Percentiles rank a stretch among this genome's conserved stretches.
Conservation (phyloP, 176 grass and related monocot species). For the Hordeum marinum region DNA sequence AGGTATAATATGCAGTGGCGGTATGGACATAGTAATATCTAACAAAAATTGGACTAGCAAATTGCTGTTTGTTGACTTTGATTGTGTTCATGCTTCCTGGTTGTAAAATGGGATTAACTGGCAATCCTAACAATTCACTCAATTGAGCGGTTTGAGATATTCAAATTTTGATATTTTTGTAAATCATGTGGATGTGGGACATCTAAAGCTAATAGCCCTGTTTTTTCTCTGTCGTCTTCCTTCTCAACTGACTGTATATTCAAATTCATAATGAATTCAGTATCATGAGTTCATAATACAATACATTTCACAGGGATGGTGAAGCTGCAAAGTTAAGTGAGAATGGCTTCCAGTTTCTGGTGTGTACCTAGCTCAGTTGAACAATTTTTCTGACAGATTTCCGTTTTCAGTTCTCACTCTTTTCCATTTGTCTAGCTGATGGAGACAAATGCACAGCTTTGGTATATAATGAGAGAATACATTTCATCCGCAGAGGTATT, state of each 20-base stretch:
- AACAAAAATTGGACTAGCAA: neutral
- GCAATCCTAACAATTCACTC: neutral
- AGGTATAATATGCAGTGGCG: neutral
- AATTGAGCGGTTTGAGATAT: neutral
- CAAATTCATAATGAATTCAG: neutral
- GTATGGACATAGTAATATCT: neutral
- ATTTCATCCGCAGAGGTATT: conserved; percentile 91
- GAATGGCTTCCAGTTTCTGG: conserved; percentile 96
- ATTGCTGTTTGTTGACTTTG: neutral
- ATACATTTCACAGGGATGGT: conserved; percentile 59
- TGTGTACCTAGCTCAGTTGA: conserved; percentile 30
- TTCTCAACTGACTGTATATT: neutral
- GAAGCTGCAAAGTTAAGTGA: conserved; percentile 87
- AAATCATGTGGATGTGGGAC: neutral
- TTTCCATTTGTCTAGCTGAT: conserved; percentile 64
- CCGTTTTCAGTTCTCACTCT: conserved; percentile 17
- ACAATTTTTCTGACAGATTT: conserved; percentile 14
- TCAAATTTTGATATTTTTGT: neutral
- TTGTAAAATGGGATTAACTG: neutral
- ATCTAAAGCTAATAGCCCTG: neutral
- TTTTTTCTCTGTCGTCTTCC: neutral
- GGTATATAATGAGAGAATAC: conserved; percentile 99
- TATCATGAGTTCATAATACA: conserved; percentile 19
- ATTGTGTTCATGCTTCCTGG: neutral
- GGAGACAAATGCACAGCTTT: conserved; percentile 94